These are phyloP conservation scores for Sordaria brevicollis DNA, from an alignment of 495 filamentous ascomycete genomes.

Conservation along the genomic window DNA sequence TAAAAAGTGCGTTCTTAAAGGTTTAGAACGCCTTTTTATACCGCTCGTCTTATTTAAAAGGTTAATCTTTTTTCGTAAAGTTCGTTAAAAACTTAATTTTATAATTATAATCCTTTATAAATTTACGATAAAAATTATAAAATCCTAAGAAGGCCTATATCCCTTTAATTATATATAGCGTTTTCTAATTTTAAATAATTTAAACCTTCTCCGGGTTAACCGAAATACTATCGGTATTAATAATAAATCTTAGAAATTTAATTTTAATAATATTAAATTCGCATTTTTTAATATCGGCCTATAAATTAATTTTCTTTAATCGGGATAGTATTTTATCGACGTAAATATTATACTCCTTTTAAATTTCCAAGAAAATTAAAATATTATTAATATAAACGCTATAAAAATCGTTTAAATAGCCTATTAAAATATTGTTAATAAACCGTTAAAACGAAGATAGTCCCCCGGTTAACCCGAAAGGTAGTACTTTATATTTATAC, in stretches of 20 bases:
- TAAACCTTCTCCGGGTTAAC: background rate
- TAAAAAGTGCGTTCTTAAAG: no score
- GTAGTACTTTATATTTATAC: slow-evolving; percentile 25
- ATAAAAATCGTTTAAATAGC: slow-evolving; percentile 12
- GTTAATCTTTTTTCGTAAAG: no score
- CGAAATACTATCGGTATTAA: slow-evolving; percentile 1
- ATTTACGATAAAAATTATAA: no score
- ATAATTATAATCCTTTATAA: no score
- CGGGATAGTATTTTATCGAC: slow-evolving; percentile 2
- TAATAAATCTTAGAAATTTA: slow-evolving; percentile 18
- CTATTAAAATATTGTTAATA: slow-evolving; percentile 20
- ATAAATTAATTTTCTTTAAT: slow-evolving; percentile 6
- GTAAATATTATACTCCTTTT: background rate
- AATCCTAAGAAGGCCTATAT: no score
- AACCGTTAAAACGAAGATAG: slow-evolving; percentile 19
- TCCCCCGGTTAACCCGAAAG: slow-evolving; percentile 22
- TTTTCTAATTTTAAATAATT: background rate
- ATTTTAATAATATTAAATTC: slow-evolving; percentile 16
- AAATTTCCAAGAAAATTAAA: background rate
- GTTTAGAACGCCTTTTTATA: no score
- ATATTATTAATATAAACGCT: slow-evolving; percentile 1
- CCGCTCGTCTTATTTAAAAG: no score
- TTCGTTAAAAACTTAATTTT: no score
- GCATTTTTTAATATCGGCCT: slow-evolving; percentile 19
- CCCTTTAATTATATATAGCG: no score